phyloP scores from a whole-genome alignment of 1,284 basidiomycete genomes.

The Cryptococcus hybrid region DNA sequence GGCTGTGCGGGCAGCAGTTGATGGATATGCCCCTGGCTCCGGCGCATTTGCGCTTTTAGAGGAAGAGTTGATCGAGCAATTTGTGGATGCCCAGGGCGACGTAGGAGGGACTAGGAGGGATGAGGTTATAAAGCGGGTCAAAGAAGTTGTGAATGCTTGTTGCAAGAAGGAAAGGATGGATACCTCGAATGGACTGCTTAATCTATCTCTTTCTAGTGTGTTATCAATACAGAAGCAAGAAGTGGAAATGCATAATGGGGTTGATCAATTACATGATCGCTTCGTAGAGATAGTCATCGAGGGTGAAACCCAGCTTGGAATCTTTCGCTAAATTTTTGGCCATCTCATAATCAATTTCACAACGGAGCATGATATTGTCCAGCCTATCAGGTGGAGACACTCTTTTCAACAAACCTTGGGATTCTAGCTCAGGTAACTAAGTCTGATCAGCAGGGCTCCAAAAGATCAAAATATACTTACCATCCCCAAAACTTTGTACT shows the following conservation, averaged over 20 bases:
- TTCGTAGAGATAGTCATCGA: conserved; percentile 75
- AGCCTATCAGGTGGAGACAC: conserved; percentile 56
- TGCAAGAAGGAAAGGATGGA: conserved; percentile 35
- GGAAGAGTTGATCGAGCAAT: conserved; percentile 36
- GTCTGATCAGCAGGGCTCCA: background rate
- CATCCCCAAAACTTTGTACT: conserved; percentile 39
- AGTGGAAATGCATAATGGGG: background rate
- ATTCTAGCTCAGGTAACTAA: conserved; percentile 69
- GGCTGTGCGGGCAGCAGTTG: conserved; percentile 33
- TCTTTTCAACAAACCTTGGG: conserved; percentile 65
- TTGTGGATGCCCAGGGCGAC: conserved; percentile 31
- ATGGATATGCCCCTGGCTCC: conserved; percentile 36
- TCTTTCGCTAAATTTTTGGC: conserved; percentile 63
- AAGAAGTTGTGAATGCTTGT: conserved; percentile 26
- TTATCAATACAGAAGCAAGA: background rate
- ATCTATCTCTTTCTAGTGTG: background rate
- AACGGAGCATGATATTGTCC: conserved; percentile 72
- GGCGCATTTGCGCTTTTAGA: conserved; percentile 47
- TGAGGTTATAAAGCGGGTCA: conserved; percentile 31
- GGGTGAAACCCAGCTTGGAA: conserved; percentile 55
- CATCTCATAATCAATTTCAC: conserved; percentile 67
- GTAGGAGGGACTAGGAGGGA: conserved; percentile 20
- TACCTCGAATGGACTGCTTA: conserved; percentile 39
- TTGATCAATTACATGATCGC: conserved; percentile 17
- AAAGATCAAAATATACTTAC: conserved; percentile 20